Base-by-base conservation (phyloP, 2,329 filamentous ascomycete genomes). In the Colletotrichum simmondsii region DNA sequence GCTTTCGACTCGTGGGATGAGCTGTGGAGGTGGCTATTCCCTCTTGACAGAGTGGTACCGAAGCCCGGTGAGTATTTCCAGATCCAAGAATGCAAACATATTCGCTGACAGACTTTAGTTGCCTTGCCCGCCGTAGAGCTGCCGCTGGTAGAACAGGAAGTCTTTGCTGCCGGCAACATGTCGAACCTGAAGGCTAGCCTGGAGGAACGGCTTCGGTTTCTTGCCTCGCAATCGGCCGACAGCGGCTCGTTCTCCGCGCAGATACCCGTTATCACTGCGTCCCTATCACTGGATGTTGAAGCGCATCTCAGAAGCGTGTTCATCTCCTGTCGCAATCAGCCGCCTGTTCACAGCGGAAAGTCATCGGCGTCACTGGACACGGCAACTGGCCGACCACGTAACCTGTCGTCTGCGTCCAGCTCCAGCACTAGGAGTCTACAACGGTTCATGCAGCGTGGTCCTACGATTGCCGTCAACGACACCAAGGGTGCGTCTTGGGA, bases 231-330 rank as follows among this genome's bases (percentile, higher is more conserved):
- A 24, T 71, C 66, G 2, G 59, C 66, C 46, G 56, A 70, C 28
- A 65, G 57, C 49, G 71, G 65, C 10, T 26, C 68, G 2, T 57
- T 73, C 3, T 70, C 56, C 10, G 60, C 71, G 4, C 71, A 73
- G 66, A 71, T 73, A 7, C 71, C 66, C 5, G 66, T 73, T 5
- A 73, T 73, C 24, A 73, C 66, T 10, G 71, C 57, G 14, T 73
- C 66, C 1, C 28, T 73, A 11, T 56, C 66, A 7, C 61, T 73
- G 12, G 71, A 65, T 11, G 59, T 73, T 0, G 71, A 73, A 19
- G 71, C 71, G 12, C 71, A 73, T 52, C 60, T 73, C 28, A 59
- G 71, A 7, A 71, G 71, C 10, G 71, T 73, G 2, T 73, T 73
- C 56, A 73, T 73, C 30, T 11, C 42, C 14, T 73, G 71, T 22